Percentiles rank a stretch among this genome's conserved stretches.
Conservation (phyloP, 2,329 filamentous ascomycete genomes). For the Alternaria brassicae region DNA sequence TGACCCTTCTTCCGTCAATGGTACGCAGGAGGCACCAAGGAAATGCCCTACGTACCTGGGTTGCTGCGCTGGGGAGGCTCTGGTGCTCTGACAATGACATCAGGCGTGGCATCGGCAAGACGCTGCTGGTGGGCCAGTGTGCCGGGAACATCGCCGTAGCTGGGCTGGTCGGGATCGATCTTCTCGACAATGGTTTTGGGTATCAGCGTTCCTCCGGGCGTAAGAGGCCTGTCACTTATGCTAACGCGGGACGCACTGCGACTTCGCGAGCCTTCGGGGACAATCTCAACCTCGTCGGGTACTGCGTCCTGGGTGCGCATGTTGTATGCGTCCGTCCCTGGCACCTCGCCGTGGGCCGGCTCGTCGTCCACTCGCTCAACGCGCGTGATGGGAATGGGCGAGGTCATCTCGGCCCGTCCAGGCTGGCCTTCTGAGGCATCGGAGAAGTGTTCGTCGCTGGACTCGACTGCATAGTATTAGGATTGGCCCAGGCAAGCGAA, state of each 20-base stretch:
- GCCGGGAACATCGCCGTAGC: slow-evolving; percentile 68
- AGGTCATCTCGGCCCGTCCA: slow-evolving; percentile 54
- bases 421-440: slow-evolving; percentile 67
- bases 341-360: slow-evolving; percentile 67
- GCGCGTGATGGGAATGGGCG: slow-evolving; percentile 66
- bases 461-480: slow-evolving; percentile 44
- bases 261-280: slow-evolving; percentile 53
- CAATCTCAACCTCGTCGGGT: slow-evolving; percentile 68
- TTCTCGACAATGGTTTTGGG: slow-evolving; percentile 69
- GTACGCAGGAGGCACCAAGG: slow-evolving; percentile 56
- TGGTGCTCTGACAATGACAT: slow-evolving; percentile 61
- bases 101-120: slow-evolving; percentile 65
- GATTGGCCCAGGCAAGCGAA: neutral
- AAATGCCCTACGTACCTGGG: slow-evolving; percentile 64
- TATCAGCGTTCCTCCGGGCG: slow-evolving; percentile 60
- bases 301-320: slow-evolving; percentile 65
- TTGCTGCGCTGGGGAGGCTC: slow-evolving; percentile 53
- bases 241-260: slow-evolving; percentile 52
- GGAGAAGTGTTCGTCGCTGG: slow-evolving; percentile 69
- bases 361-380: slow-evolving; percentile 68
- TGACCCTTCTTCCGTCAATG: slow-evolving; percentile 69
- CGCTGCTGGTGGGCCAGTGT: slow-evolving; percentile 64
- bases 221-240: slow-evolving; percentile 55
- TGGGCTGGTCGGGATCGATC: slow-evolving; percentile 63
- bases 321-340: slow-evolving; percentile 67